A percentile compares a stretch with the other conserved stretches of the same genome.
phyloP scores from a whole-genome alignment of 2,329 filamentous ascomycete genomes.

The Bimuria novae-zelandiae region DNA sequence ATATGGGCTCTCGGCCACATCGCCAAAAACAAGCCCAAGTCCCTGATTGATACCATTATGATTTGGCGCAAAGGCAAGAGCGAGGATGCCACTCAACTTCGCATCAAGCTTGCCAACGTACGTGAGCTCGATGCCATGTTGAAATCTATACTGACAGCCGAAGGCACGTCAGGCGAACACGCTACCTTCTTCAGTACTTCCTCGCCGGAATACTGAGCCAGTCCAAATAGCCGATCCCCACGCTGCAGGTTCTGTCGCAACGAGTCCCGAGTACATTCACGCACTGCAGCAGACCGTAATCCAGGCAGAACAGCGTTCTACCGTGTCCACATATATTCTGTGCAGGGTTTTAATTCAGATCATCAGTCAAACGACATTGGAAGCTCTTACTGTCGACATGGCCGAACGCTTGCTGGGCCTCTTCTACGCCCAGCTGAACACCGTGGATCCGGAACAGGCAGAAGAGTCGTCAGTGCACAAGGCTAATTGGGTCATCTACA shows the following conservation, averaged over 20 bases:
- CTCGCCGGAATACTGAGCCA: conserved; percentile 45
- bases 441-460: conserved; percentile 81
- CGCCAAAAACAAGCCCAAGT: conserved; percentile 89
- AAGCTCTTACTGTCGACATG: conserved; percentile 85
- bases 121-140: conserved; percentile 3
- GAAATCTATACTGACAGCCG: conserved; percentile 20
- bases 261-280: conserved; percentile 39
- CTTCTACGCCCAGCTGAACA: conserved; percentile 93
- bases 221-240: conserved; percentile 33
- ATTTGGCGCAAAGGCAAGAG: conserved; percentile 96
- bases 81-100: conserved; percentile 67
- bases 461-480: conserved; percentile 79
- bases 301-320: conserved; percentile 85
- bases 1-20: conserved; percentile 94
- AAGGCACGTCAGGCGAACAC: conserved; percentile 38
- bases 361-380: conserved; percentile 83
- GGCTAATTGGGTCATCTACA: conserved; percentile 95
- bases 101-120: conserved; percentile 39
- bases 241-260: conserved; percentile 29
- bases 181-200: conserved; percentile 30
- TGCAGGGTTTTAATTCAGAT: conserved; percentile 94
- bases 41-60: conserved; percentile 96
- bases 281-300: conserved; percentile 71
- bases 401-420: conserved; percentile 93
- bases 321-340: conserved; percentile 92